Conservation (phyloP, 78 protist genomes). For the Dictyostelium citrinum region DNA sequence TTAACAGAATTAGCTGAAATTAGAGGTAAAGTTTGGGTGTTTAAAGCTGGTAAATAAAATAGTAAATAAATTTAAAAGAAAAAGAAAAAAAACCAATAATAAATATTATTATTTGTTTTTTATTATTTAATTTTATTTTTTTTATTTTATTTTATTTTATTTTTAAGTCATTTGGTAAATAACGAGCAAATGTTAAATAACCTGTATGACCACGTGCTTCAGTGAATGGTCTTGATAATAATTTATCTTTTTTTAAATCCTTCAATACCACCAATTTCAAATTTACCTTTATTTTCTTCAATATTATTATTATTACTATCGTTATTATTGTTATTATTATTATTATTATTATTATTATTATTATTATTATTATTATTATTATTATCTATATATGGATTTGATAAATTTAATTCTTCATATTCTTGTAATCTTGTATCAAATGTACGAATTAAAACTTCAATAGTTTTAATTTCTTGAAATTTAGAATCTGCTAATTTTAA, state of each 20-base stretch:
- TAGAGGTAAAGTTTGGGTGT: constrained; percentile 28
- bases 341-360: neutral
- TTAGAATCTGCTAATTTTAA: constrained; percentile 34
- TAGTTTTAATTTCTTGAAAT: constrained; percentile 66
- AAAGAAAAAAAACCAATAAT: neutral
- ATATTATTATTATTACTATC: neutral
- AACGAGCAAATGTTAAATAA: constrained; percentile 73
- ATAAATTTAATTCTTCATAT: constrained; percentile 16
- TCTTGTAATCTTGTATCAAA: constrained; percentile 57
- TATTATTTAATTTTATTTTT: neutral
- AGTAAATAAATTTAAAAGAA: neutral
- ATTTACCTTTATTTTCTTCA: neutral
- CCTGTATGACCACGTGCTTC: constrained; percentile 79
- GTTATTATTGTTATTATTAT: neutral
- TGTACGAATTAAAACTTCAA: constrained; percentile 59
- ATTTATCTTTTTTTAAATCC: constrained; percentile 4
- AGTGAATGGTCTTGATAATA: constrained; percentile 12
- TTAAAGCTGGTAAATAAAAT: constrained; percentile 7
- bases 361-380: neutral
- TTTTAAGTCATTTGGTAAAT: constrained; percentile 15
- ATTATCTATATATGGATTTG: constrained; percentile 32
- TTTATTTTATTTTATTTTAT: neutral
- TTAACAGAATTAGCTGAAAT: constrained; percentile 19
- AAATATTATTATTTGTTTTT: neutral
- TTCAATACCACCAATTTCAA: neutral